Evolutionary conservation across 768 basidiomycete genomes (phyloP).

Genomic region (Pulveroboletus sp.): DNA sequence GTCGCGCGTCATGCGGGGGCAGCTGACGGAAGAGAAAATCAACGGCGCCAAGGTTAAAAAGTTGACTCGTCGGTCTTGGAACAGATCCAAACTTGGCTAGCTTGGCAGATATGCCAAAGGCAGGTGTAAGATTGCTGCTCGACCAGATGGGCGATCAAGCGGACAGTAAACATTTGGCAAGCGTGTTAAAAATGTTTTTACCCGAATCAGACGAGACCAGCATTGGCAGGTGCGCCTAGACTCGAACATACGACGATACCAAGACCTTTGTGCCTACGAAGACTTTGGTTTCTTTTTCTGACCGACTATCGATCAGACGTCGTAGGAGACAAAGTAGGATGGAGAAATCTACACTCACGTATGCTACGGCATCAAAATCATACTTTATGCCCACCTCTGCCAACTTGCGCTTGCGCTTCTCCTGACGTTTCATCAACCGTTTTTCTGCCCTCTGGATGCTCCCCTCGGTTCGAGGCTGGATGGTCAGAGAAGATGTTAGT

Average conservation of each 20-base stretch:
- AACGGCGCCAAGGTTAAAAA: too few species aligned
- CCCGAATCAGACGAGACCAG: neutral
- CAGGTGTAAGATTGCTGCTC: too few species aligned
- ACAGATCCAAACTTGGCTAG: too few species aligned
- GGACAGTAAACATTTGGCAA: too few species aligned
- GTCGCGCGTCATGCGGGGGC: too few species aligned
- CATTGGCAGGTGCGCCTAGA: neutral
- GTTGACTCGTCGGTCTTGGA: too few species aligned
- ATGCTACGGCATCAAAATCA: conserved; percentile 73
- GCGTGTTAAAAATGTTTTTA: too few species aligned
- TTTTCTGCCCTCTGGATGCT: conserved; percentile 61
- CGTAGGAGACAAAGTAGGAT: neutral
- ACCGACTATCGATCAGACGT: neutral
- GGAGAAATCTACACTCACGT: conserved; percentile 50
- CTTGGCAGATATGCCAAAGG: too few species aligned
- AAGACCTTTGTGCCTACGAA: conserved; percentile 6
- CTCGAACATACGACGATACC: neutral
- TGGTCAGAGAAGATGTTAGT: conserved; percentile 5
- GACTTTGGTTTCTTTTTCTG: conserved; percentile 37
- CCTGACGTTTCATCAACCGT: conserved; percentile 72
- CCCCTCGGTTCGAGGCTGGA: conserved; percentile 67
- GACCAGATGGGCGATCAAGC: too few species aligned
- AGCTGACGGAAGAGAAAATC: too few species aligned
- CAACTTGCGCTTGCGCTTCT: conserved; percentile 72
- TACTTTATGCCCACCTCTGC: conserved; percentile 82